phyloP scores from a whole-genome alignment of 768 basidiomycete genomes.

The Calocera viscosa region DNA sequence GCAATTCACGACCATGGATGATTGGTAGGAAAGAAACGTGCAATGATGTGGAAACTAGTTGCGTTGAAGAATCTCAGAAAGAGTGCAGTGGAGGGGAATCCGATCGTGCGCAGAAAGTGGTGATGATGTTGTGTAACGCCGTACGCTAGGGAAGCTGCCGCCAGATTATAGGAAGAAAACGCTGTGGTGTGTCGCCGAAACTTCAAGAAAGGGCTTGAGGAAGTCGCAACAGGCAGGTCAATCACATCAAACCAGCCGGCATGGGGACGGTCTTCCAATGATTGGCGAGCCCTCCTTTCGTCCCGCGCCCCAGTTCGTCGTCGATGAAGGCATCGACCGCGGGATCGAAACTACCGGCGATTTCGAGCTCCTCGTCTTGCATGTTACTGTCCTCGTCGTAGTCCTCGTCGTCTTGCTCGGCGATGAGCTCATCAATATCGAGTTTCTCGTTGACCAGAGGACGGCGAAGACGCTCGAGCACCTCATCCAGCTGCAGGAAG shows the following conservation, averaged over 20 bases:
- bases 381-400: neutral
- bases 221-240: neutral
- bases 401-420: neutral
- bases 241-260: neutral
- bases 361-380: neutral
- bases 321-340: too few species aligned
- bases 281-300: neutral
- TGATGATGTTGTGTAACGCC: neutral
- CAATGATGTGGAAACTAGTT: neutral
- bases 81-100: neutral
- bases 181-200: neutral
- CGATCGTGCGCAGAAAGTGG: neutral
- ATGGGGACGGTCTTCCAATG: neutral
- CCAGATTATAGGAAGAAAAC: neutral
- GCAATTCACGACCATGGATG: conserved; percentile 1
- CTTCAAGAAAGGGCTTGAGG: neutral
- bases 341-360: neutral
- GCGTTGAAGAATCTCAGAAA: neutral
- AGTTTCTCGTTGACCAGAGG: neutral
- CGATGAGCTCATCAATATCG: neutral
- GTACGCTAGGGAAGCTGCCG: neutral
- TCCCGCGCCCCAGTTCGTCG: neutral
- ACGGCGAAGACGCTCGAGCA: conserved; percentile 45
- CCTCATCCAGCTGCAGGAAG: conserved; percentile 63
- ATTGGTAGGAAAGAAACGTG: neutral